Conservation (phyloP, 257 asterid species). For the Fraxinus cuspidata region DNA sequence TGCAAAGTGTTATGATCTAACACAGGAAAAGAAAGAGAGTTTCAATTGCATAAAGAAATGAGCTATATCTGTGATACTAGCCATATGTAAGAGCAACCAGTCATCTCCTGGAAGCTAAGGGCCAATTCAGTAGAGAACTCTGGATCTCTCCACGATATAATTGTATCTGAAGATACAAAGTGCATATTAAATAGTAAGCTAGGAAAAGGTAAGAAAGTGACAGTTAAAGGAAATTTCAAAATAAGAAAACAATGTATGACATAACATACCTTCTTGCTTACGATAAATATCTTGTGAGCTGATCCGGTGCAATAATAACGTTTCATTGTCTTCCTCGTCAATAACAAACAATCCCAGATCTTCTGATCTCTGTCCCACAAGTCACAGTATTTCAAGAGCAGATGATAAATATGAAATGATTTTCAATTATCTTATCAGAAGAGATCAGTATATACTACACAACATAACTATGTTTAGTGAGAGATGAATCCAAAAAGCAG, state of each 20-base stretch:
- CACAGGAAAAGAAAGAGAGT: conserved; percentile 9
- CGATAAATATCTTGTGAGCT: conserved; percentile 90
- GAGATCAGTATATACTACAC: conserved; percentile 1
- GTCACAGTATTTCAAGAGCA: conserved; percentile 13
- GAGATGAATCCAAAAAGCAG: not conserved
- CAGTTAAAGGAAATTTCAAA: conserved; percentile 3
- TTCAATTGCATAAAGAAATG: not conserved
- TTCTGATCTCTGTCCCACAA: conserved; percentile 74
- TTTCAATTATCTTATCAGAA: not conserved
- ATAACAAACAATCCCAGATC: conserved; percentile 76
- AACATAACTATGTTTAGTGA: conserved; percentile 9
- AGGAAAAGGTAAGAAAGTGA: conserved; percentile 19
- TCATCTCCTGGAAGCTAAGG: conserved; percentile 96
- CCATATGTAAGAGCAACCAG: conserved; percentile 97
- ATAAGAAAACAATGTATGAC: conserved; percentile 8
- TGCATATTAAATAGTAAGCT: conserved; percentile 15
- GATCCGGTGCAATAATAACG: conserved; percentile 76
- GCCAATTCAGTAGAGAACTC: conserved; percentile 90
- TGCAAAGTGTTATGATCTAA: not conserved
- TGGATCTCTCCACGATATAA: conserved; percentile 97
- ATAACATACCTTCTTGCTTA: conserved; percentile 84
- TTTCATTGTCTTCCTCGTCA: conserved; percentile 76
- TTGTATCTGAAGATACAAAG: conserved; percentile 63
- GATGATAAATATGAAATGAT: not conserved
- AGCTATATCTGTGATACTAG: conserved; percentile 48